A percentile compares a stretch with the other conserved stretches of the same genome.
Conservation (phyloP, 2,329 filamentous ascomycete species). For the Aspergillus sp. region DNA sequence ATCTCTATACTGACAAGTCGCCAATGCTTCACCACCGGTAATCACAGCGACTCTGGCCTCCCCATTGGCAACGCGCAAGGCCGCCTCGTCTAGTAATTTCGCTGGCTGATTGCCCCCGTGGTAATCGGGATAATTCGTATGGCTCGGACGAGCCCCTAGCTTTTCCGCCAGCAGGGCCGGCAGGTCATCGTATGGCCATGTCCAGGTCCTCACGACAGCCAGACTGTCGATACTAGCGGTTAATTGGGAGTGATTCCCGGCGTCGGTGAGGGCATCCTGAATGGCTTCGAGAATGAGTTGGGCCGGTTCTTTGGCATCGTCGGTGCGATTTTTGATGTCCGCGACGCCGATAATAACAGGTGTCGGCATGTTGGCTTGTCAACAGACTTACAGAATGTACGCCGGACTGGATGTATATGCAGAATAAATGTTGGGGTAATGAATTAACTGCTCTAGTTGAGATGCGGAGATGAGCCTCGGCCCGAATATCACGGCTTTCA, state of each 20-base stretch:
- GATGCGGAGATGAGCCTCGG: background rate
- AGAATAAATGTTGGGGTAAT: too few species aligned
- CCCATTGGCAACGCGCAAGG: slow-evolving; percentile 47
- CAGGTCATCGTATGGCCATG: slow-evolving; percentile 48
- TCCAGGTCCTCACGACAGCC: slow-evolving; percentile 53
- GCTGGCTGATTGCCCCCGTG: slow-evolving; percentile 55
- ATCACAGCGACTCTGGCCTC: slow-evolving; percentile 51
- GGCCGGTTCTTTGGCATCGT: slow-evolving; percentile 52
- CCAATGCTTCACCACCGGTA: slow-evolving; percentile 57
- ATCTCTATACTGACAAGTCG: slow-evolving; percentile 34
- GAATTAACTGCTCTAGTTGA: background rate
- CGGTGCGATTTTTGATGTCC: slow-evolving; percentile 53
- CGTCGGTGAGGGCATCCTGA: slow-evolving; percentile 44
- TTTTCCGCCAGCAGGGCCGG: slow-evolving; percentile 46
- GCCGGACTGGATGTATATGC: background rate
- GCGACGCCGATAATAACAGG: slow-evolving; percentile 57
- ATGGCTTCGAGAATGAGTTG: slow-evolving; percentile 53
- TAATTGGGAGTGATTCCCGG: slow-evolving; percentile 31
- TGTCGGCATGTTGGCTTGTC: slow-evolving; percentile 4
- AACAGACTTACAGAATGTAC: background rate
- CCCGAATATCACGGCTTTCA: background rate
- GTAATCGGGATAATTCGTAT: slow-evolving; percentile 48
- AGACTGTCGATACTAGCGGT: slow-evolving; percentile 49
- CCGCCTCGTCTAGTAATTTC: slow-evolving; percentile 55
- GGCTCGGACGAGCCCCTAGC: slow-evolving; percentile 41